Evolutionary conservation across 495 filamentous ascomycete species (phyloP).

Genomic region (Penicillium bialowiezense): DNA sequence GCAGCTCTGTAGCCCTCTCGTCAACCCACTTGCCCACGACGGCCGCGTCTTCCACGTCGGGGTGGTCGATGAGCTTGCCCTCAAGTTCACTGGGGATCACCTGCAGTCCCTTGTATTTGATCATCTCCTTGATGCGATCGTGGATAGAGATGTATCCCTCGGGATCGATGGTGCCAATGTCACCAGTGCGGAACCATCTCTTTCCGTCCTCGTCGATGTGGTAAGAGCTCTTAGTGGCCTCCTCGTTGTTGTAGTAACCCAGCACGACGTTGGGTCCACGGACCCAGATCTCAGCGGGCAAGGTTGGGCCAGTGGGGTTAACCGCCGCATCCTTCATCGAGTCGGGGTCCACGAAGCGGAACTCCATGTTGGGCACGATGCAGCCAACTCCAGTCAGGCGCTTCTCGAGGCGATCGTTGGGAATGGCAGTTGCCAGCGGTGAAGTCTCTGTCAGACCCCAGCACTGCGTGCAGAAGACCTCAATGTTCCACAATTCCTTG

Average conservation of each 20-base stretch:
- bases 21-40: slow-evolving; percentile 65
- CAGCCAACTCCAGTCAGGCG: slow-evolving; percentile 56
- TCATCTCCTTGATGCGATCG: slow-evolving; percentile 75
- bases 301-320: slow-evolving; percentile 44
- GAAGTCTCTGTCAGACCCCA: slow-evolving; percentile 73
- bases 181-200: slow-evolving; percentile 57
- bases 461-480: slow-evolving; percentile 66
- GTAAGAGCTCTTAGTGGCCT: slow-evolving; percentile 61
- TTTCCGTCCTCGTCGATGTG: slow-evolving; percentile 45
- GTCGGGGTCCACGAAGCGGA: slow-evolving; percentile 58
- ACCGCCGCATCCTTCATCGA: slow-evolving; percentile 23
- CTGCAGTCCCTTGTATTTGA: slow-evolving; percentile 78
- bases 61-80: slow-evolving; percentile 60
- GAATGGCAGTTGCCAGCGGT: slow-evolving; percentile 41
- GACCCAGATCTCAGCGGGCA: slow-evolving; percentile 57
- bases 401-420: slow-evolving; percentile 51
- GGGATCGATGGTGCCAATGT: slow-evolving; percentile 50
- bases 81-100: slow-evolving; percentile 79
- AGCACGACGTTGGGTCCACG: slow-evolving; percentile 58
- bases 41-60: slow-evolving; percentile 67
- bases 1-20: slow-evolving; percentile 64
- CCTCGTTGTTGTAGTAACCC: slow-evolving; percentile 64
- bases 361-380: slow-evolving; percentile 52
- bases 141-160: slow-evolving; percentile 59
- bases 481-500: slow-evolving; percentile 29